A percentile compares a stretch with the other conserved stretches of the same genome.
phyloP scores from a whole-genome alignment of 768 basidiomycete genomes.

The Lactifluus subvellereus region DNA sequence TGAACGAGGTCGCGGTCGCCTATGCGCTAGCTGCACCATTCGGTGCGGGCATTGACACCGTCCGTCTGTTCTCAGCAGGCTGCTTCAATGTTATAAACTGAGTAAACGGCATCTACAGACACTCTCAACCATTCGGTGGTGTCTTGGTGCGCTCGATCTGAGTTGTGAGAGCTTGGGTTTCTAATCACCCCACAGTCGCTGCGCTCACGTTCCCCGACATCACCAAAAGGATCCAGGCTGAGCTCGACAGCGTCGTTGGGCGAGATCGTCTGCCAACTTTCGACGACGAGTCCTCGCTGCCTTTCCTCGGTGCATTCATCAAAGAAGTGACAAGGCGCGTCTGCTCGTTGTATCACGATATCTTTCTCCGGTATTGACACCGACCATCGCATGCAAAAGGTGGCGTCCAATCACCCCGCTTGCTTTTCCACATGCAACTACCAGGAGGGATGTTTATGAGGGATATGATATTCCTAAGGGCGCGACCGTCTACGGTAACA shows the following conservation, averaged over 20 bases:
- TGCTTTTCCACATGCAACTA: slow-evolving; percentile 13
- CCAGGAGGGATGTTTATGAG: neutral
- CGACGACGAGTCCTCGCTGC: slow-evolving; percentile 19
- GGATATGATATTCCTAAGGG: slow-evolving; percentile 18
- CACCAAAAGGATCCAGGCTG: slow-evolving; percentile 19
- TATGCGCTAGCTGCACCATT: slow-evolving; percentile 16
- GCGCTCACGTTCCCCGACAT: slow-evolving; percentile 19
- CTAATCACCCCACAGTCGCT: slow-evolving; percentile 2
- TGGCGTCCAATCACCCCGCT: slow-evolving; percentile 13
- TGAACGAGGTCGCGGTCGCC: slow-evolving; percentile 10
- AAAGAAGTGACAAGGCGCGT: slow-evolving; percentile 21
- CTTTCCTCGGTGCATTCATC: slow-evolving; percentile 18
- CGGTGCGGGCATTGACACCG: slow-evolving; percentile 18
- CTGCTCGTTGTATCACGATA: neutral
- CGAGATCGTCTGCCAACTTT: slow-evolving; percentile 21
- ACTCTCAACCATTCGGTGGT: slow-evolving; percentile 1
- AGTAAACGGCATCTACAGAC: neutral
- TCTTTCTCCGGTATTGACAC: neutral
- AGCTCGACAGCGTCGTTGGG: slow-evolving; percentile 20
- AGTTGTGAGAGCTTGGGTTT: neutral
- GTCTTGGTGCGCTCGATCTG: neutral
- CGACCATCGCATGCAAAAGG: neutral
- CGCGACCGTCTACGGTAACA: slow-evolving; percentile 6
- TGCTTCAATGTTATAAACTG: neutral
- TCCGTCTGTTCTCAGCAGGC: neutral